Evolutionary conservation across 2,329 filamentous ascomycete genomes (phyloP).

Genomic region (Ceratocystis cacaofunesta): DNA sequence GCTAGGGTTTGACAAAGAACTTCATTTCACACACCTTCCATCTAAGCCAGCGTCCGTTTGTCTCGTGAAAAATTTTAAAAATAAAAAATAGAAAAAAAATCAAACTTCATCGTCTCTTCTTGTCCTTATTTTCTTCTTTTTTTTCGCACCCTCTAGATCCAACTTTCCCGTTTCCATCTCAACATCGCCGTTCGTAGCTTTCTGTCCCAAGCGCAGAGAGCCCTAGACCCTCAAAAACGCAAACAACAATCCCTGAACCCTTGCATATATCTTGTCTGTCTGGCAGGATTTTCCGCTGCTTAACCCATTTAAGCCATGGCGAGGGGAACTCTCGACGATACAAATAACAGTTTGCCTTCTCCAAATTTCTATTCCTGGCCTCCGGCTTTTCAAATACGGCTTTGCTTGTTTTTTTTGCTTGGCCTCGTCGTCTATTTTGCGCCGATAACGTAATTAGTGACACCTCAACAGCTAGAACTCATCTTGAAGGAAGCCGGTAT

Average conservation of each 20-base stretch:
- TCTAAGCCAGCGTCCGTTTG: not conserved
- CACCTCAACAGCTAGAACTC: not conserved
- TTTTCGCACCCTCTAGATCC: not conserved
- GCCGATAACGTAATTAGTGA: conserved; percentile 11
- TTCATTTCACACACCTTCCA: not conserved
- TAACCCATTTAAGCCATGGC: not conserved
- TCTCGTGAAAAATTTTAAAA: not conserved
- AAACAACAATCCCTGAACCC: not conserved
- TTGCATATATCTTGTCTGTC: not conserved
- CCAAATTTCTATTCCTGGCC: conserved; percentile 1
- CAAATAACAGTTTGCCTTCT: not conserved
- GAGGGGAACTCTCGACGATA: not conserved
- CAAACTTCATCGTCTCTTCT: not conserved
- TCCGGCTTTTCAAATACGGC: not conserved
- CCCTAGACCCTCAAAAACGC: not conserved
- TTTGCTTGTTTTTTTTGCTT: not conserved
- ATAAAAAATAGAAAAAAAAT: too few species aligned
- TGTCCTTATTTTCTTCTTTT: not conserved
- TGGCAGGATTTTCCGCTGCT: not conserved
- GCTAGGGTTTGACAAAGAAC: not conserved
- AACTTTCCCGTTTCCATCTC: not conserved
- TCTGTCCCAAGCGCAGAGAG: not conserved
- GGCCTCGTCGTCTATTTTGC: not conserved
- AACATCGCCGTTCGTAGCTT: not conserved
- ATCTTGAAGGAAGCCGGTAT: conserved; percentile 12